A percentile compares a stretch with the other conserved stretches of the same genome.
phyloP scores from a whole-genome alignment of 1,284 basidiomycete genomes.

The Tylopilus sp. region DNA sequence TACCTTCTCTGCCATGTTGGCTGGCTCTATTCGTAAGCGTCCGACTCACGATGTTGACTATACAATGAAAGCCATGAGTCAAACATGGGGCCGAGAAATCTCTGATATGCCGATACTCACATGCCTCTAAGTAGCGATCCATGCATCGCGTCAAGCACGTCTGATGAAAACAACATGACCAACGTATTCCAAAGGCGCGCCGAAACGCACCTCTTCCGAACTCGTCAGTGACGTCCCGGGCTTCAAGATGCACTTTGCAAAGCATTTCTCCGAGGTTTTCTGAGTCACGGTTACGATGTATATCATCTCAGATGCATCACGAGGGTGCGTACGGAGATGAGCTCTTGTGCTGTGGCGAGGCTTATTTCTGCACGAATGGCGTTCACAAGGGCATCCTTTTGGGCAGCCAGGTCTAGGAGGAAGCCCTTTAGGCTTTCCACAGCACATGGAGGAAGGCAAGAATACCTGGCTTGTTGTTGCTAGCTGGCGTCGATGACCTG shows the following conservation, averaged over 20 bases:
- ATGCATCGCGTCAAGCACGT: slow-evolving; percentile 73
- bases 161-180: slow-evolving; percentile 34
- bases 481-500: slow-evolving; percentile 31
- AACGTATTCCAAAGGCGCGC: background rate
- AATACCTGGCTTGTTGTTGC: slow-evolving; percentile 35
- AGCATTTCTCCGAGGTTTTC: slow-evolving; percentile 80
- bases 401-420: slow-evolving; percentile 48
- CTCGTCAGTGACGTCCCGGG: slow-evolving; percentile 65
- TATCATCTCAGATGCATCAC: background rate
- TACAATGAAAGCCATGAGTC: background rate
- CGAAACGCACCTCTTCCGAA: slow-evolving; percentile 62
- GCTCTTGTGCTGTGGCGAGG: slow-evolving; percentile 73
- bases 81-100: background rate
- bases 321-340: slow-evolving; percentile 59
- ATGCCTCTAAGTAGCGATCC: slow-evolving; percentile 81
- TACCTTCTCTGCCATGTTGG: slow-evolving; percentile 28
- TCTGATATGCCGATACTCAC: slow-evolving; percentile 43
- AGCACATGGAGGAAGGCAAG: background rate
- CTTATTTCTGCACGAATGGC: slow-evolving; percentile 69
- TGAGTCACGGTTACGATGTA: slow-evolving; percentile 27
- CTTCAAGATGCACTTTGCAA: slow-evolving; percentile 73
- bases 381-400: slow-evolving; percentile 70
- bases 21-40: slow-evolving; percentile 57
- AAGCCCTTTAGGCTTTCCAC: slow-evolving; percentile 1
- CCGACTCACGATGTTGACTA: slow-evolving; percentile 73